Conservation (phyloP, 495 filamentous ascomycete genomes). For the Penicillium goetzii region DNA sequence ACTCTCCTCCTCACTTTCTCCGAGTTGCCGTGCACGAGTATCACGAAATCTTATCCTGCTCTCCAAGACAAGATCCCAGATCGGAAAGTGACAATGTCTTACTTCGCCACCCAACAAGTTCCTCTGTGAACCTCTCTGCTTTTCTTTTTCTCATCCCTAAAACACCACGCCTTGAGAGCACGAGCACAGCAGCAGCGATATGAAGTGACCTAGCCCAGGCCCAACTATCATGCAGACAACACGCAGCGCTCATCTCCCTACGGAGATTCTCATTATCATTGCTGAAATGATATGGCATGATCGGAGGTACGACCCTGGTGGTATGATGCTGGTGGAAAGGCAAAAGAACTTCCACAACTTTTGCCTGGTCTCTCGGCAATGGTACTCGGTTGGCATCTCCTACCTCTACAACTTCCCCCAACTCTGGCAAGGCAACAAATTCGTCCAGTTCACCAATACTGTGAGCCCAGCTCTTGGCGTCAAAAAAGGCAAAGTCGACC, state of each 20-base stretch:
- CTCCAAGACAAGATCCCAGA: background rate
- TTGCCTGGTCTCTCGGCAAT: conserved; percentile 56
- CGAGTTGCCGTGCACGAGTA: conserved; percentile 5
- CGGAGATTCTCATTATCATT: conserved; percentile 59
- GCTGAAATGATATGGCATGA: conserved; percentile 35
- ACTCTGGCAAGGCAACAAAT: background rate
- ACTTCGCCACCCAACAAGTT: too few relatives aligned
- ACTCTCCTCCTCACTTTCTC: conserved; percentile 12
- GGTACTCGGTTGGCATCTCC: background rate
- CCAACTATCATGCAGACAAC: background rate
- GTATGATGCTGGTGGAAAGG: background rate
- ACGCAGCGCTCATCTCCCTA: conserved; percentile 33
- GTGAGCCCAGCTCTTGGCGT: background rate
- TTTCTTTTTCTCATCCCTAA: background rate
- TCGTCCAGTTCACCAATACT: conserved; percentile 4
- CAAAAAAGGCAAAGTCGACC: background rate
- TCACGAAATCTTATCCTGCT: background rate
- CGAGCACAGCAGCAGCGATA: background rate
- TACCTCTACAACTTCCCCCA: conserved; percentile 4
- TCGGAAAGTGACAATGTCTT: background rate
- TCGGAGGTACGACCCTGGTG: conserved; percentile 9
- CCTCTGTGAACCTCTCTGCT: background rate
- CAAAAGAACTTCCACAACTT: conserved; percentile 57
- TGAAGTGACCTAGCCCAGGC: background rate
- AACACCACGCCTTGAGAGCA: background rate